Percentiles rank a stretch among this genome's conserved stretches.
Conservation (phyloP, 73 alveolate species). For the Breviolum minutum region DNA sequence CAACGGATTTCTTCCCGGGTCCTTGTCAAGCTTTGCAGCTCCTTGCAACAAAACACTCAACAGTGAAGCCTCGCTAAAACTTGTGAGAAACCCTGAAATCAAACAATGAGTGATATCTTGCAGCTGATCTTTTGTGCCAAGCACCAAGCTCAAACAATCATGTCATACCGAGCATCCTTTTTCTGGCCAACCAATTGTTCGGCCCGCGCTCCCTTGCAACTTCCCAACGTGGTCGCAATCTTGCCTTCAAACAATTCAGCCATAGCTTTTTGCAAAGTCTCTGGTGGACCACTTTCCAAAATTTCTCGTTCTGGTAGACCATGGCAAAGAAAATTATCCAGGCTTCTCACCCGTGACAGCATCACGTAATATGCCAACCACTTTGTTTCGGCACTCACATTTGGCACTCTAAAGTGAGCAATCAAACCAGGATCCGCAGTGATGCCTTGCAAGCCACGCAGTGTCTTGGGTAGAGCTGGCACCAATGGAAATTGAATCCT, state of each 20-base stretch:
- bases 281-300: slow-evolving; percentile 13
- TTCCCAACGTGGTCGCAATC: neutral
- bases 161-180: no score
- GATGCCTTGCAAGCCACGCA: neutral
- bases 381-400: neutral
- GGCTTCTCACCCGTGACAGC: neutral
- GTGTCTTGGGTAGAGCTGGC: slow-evolving; percentile 13
- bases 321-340: neutral
- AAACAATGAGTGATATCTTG: no score
- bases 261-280: neutral
- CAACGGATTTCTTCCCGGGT: no score
- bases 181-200: slow-evolving; percentile 3
- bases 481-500: slow-evolving; percentile 17
- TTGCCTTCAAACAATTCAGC: neutral
- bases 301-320: neutral
- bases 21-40: no score
- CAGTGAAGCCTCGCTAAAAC: no score
- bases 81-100: no score
- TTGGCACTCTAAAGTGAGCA: neutral
- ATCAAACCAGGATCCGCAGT: slow-evolving; percentile 1
- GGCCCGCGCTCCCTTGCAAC: neutral
- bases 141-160: no score
- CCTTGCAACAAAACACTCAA: no score
- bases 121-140: no score
- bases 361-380: slow-evolving; percentile 17